These are phyloP conservation scores for Fusarium solani-melongenae DNA, from an alignment of 2,329 filamentous ascomycete genomes.

Conservation along the genomic window DNA sequence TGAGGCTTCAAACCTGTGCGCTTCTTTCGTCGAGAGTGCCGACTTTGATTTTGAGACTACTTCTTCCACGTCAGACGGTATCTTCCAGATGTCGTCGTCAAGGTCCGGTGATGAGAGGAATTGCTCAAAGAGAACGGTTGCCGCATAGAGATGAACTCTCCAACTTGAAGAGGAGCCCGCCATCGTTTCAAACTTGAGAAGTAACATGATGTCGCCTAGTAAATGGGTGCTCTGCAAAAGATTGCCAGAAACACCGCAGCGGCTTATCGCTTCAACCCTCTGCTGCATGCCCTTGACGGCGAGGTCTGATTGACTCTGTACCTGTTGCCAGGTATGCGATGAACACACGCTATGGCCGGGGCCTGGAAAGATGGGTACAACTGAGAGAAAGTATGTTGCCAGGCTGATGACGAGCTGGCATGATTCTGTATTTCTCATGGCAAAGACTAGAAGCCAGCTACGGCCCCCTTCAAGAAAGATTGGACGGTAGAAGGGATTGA, in stretches of 20 bases:
- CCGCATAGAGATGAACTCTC: background rate
- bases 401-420: slow-evolving; percentile 60
- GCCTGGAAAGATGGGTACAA: background rate
- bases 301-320: background rate
- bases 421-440: slow-evolving; percentile 60
- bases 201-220: background rate
- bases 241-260: background rate
- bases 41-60: background rate
- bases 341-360: background rate
- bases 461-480: slow-evolving; percentile 59
- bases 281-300: slow-evolving; percentile 6
- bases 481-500: slow-evolving; percentile 67
- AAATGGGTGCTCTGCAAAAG: slow-evolving; percentile 3
- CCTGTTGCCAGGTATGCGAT: background rate
- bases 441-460: slow-evolving; percentile 63
- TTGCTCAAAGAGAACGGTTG: background rate
- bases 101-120: background rate
- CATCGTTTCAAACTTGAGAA: slow-evolving; percentile 13
- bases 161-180: background rate
- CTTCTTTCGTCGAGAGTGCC: background rate
- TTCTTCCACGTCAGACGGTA: background rate
- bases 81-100: background rate
- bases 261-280: background rate
- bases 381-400: slow-evolving; percentile 16
- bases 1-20: slow-evolving; percentile 23